Percentiles rank a stretch among this genome's conserved stretches.
phyloP scores from a whole-genome alignment of 495 filamentous ascomycete species.

The Mytilinidion resinicola region DNA sequence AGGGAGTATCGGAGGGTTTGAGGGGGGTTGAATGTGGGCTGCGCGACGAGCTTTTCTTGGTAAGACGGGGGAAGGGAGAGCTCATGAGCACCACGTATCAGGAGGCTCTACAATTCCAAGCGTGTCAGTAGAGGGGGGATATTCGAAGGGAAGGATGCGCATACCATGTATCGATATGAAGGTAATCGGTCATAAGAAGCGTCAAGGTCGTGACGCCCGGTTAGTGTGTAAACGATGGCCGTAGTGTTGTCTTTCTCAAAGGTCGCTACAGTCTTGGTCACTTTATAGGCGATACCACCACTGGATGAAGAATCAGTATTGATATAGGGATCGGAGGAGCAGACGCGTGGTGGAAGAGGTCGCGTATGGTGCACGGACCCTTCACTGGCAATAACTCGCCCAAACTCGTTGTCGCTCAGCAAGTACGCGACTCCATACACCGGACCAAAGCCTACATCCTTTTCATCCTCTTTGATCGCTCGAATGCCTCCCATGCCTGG shows the following conservation, averaged over 20 bases:
- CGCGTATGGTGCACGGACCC: not conserved
- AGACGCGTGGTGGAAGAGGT: not conserved
- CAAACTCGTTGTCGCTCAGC: not conserved
- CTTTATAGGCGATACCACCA: conserved; percentile 3
- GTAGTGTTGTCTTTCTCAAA: not conserved
- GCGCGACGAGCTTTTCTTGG: not conserved
- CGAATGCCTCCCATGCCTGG: conserved; percentile 12
- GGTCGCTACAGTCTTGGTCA: not conserved
- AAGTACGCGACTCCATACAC: conserved; percentile 12
- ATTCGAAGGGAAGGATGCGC: not conserved
- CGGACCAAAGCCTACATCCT: not conserved
- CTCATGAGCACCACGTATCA: not conserved
- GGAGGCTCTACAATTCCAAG: not conserved
- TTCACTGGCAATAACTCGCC: conserved; percentile 8
- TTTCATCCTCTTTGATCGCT: not conserved
- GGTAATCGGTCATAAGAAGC: conserved; percentile 1
- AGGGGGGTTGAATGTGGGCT: not conserved
- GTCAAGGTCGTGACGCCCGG: not conserved
- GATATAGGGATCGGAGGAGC: not conserved
- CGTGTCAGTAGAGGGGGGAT: not conserved
- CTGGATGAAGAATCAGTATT: not conserved
- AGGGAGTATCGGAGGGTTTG: not conserved
- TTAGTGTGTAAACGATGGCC: not conserved
- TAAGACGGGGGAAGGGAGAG: not conserved
- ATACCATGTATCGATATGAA: not conserved